Percentiles rank a stretch among this genome's conserved stretches.
These are phyloP conservation scores for Colletotrichum echinochloae DNA, from an alignment of 2,329 filamentous ascomycete genomes.

Conservation along the genomic window DNA sequence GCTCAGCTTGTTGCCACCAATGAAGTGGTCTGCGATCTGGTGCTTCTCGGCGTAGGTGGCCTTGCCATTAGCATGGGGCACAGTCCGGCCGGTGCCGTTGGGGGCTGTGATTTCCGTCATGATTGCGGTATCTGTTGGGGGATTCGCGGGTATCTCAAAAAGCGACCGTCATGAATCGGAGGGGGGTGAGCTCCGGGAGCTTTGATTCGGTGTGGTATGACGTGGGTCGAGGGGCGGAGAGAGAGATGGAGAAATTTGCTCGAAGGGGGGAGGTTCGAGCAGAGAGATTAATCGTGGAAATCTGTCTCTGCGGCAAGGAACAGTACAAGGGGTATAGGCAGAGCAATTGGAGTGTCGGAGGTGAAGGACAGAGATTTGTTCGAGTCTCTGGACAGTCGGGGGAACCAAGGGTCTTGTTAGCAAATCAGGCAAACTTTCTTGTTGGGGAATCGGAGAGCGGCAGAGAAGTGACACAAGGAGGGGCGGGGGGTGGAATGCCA, in stretches of 20 bases:
- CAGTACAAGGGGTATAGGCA: conserved; percentile 35
- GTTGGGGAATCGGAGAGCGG: conserved; percentile 20
- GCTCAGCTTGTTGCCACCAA: conserved; percentile 89
- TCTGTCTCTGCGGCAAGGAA: conserved; percentile 32
- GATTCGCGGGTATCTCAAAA: conserved; percentile 39
- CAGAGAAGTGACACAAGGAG: conserved; percentile 13
- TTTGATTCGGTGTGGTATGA: conserved; percentile 16
- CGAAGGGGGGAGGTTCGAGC: conserved; percentile 38
- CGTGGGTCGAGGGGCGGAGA: conserved; percentile 6
- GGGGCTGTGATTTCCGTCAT: conserved; percentile 63
- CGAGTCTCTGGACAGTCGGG: conserved; percentile 30
- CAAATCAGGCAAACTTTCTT: conserved; percentile 33
- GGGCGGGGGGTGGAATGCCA: conserved; percentile 24
- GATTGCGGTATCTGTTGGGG: conserved; percentile 44
- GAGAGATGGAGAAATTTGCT: conserved; percentile 12
- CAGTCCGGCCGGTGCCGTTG: conserved; percentile 59
- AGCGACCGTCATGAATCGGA: conserved; percentile 41
- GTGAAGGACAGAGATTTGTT: conserved; percentile 39
- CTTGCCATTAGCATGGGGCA: conserved; percentile 67
- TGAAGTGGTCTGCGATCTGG: conserved; percentile 91
- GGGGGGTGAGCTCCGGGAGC: conserved; percentile 38
- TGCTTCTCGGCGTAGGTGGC: conserved; percentile 82
- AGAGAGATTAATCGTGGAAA: conserved; percentile 33
- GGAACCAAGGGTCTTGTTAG: conserved; percentile 23
- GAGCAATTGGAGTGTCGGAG: conserved; percentile 30